Evolutionary conservation across 2,329 filamentous ascomycete species (phyloP).

Genomic region (Plectosphaerella plurivora): DNA sequence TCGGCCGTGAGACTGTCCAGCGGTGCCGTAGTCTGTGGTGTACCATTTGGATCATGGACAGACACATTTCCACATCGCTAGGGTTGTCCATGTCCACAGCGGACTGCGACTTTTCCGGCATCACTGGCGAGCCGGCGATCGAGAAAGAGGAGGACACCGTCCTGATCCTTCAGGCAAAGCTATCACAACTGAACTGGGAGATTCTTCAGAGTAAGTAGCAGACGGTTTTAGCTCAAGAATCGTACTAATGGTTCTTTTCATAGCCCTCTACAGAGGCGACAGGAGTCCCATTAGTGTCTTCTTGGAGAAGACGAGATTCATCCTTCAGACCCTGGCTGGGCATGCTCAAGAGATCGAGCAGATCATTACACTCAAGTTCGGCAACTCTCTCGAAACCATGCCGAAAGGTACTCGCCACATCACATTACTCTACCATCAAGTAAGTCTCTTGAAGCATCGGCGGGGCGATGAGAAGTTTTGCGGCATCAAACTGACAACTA

Average conservation of each 20-base stretch:
- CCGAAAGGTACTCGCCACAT: background rate
- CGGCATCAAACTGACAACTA: background rate
- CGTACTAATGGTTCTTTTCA: background rate
- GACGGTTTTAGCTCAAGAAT: background rate
- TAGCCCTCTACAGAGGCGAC: constrained; percentile 29
- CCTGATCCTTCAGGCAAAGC: constrained; percentile 27
- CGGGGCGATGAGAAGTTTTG: background rate
- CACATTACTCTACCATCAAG: constrained; percentile 22
- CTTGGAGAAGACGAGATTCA: constrained; percentile 9
- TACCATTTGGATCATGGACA: constrained; percentile 34
- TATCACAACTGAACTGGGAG: constrained; percentile 27
- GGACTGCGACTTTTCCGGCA: background rate
- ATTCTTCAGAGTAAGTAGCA: constrained; percentile 26
- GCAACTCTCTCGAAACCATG: background rate
- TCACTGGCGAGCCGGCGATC: background rate
- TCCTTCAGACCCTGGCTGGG: background rate
- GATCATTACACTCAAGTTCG: background rate
- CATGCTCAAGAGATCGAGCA: background rate
- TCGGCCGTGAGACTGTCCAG: constrained; percentile 23
- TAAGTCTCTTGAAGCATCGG: constrained; percentile 7
- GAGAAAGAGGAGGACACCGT: constrained; percentile 16
- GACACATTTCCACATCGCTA: constrained; percentile 26
- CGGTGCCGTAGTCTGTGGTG: constrained; percentile 34
- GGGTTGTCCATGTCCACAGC: constrained; percentile 1
- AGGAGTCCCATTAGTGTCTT: constrained; percentile 24